Conservation (phyloP, 2,329 filamentous ascomycete genomes). For the Penicillium oxalicum region DNA sequence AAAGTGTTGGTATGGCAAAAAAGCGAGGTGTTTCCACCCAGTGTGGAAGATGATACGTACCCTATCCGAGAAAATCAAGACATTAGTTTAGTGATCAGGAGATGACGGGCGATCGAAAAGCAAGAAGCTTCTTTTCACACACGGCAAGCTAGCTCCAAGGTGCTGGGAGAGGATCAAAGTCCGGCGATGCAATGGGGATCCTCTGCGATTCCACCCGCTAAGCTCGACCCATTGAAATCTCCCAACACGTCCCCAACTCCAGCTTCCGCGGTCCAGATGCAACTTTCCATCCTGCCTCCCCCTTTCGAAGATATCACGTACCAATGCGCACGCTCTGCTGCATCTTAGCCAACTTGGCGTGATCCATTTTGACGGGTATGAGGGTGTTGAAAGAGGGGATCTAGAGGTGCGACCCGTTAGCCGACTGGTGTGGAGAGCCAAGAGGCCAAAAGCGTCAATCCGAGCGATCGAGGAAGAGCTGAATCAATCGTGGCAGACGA, state of each 20-base stretch:
- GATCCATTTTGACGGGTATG: conserved; percentile 52
- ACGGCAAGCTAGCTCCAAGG: background rate
- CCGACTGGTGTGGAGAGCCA: conserved; percentile 6
- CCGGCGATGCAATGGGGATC: background rate
- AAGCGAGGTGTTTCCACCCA: conserved; percentile 3
- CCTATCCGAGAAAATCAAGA: conserved; percentile 13
- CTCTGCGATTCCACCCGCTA: background rate
- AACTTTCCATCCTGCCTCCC: background rate
- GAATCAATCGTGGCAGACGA: background rate
- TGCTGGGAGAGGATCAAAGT: background rate
- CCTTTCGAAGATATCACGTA: conserved; percentile 45
- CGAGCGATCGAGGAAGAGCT: background rate
- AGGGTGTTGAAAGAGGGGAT: conserved; percentile 13
- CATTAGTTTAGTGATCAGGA: background rate
- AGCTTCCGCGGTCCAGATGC: background rate
- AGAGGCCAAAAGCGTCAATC: background rate
- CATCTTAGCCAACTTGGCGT: conserved; percentile 61
- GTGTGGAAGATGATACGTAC: conserved; percentile 19
- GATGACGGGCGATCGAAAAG: background rate
- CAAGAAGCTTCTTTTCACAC: background rate
- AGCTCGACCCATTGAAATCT: conserved; percentile 1
- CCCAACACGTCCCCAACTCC: background rate
- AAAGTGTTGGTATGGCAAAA: background rate
- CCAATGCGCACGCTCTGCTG: conserved; percentile 64
- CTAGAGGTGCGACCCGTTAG: conserved; percentile 13